A percentile compares a stretch with the other conserved stretches of the same genome.
Conservation (phyloP, 441 rosid species). For the Aleurites moluccanus region DNA sequence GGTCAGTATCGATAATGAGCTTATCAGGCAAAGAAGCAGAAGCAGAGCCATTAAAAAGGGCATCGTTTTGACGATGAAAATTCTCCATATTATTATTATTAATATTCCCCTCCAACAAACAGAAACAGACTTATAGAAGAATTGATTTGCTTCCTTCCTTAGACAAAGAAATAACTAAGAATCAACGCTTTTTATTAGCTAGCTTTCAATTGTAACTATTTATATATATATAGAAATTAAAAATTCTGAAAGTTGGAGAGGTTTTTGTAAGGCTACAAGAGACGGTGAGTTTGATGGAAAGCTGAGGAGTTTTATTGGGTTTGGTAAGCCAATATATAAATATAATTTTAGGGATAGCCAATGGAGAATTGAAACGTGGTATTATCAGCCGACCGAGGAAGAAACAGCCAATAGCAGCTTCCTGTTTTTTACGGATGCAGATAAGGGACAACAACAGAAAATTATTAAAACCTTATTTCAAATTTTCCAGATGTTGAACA, state of each 20-base stretch:
- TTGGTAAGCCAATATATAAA: background rate
- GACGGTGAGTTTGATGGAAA: background rate
- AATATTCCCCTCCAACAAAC: background rate
- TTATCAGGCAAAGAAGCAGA: constrained; percentile 38
- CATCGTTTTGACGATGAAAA: constrained; percentile 30
- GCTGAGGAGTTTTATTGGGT: background rate
- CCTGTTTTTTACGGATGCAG: no score
- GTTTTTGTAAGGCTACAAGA: no score
- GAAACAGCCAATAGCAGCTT: no score
- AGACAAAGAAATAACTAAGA: background rate
- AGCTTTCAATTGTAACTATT: background rate
- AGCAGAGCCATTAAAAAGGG: constrained; percentile 23
- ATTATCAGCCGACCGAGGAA: no score
- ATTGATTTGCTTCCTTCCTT: background rate
- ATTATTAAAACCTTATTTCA: no score
- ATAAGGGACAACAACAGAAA: no score
- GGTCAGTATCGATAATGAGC: constrained; percentile 95
- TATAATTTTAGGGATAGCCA: background rate
- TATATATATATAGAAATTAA: no score
- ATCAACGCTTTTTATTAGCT: background rate
- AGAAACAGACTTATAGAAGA: no score
- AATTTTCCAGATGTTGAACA: no score
- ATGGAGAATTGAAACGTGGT: background rate
- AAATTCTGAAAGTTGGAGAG: background rate
- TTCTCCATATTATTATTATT: constrained; percentile 25